phyloP scores from a whole-genome alignment of 345 rosid genomes.

The Raphanus sativus region DNA sequence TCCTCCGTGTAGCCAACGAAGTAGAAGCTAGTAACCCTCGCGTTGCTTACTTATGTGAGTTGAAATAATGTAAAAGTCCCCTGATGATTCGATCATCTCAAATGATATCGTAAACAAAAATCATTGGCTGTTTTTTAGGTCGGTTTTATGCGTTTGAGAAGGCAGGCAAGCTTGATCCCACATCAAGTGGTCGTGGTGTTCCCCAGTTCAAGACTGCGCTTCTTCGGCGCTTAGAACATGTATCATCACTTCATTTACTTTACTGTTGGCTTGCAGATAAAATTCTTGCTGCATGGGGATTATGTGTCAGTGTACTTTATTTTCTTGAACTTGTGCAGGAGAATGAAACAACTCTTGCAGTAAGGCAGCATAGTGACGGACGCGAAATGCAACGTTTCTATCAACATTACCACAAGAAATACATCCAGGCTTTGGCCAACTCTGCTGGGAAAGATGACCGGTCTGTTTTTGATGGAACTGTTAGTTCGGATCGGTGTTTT shows the following conservation, averaged over 20 bases:
- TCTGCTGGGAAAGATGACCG: constrained; percentile 84
- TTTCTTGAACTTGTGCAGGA: constrained; percentile 51
- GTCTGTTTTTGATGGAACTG: constrained; percentile 34
- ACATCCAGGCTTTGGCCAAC: constrained; percentile 73
- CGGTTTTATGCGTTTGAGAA: constrained; percentile 86
- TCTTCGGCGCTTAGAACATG: constrained; percentile 72
- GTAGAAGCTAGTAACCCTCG: constrained; percentile 54
- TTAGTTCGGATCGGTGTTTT: background rate
- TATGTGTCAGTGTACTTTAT: background rate
- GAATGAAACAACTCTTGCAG: constrained; percentile 71
- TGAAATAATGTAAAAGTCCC: background rate
- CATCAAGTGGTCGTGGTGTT: constrained; percentile 83
- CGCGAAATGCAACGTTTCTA: constrained; percentile 87
- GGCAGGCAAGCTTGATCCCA: constrained; percentile 64
- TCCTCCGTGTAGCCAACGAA: constrained; percentile 65
- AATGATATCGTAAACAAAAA: background rate
- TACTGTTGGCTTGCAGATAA: background rate
- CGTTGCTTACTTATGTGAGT: constrained; percentile 65
- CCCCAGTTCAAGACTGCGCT: constrained; percentile 80
- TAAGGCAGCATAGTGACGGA: constrained; percentile 77
- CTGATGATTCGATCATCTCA: background rate
- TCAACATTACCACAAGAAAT: constrained; percentile 71
- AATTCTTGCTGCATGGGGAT: background rate
- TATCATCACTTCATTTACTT: constrained; percentile 27
- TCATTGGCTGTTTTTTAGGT: constrained; percentile 41